phyloP scores from a whole-genome alignment of 805 yeast species.

The Candida fluviatilis region DNA sequence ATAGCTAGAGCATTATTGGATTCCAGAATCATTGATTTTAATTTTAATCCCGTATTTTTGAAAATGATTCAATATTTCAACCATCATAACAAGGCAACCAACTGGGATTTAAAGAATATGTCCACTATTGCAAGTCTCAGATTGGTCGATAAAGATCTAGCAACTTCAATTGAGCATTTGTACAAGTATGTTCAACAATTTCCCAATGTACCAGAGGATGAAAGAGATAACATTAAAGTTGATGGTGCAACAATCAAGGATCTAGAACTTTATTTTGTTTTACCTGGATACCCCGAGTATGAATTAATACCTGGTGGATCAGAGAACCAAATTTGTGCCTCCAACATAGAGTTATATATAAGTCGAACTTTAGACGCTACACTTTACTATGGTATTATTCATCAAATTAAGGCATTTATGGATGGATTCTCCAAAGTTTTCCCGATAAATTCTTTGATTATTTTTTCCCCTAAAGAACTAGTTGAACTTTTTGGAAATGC shows the following conservation, averaged over 20 bases:
- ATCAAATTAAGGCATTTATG: slow-evolving; percentile 65
- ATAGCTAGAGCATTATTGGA: slow-evolving; percentile 85
- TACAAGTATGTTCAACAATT: slow-evolving; percentile 34
- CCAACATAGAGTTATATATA: slow-evolving; percentile 58
- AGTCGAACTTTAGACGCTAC: slow-evolving; percentile 53
- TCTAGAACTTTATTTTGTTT: slow-evolving; percentile 58
- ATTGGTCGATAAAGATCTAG: slow-evolving; percentile 54
- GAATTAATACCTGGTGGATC: slow-evolving; percentile 59
- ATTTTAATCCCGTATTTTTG: slow-evolving; percentile 70
- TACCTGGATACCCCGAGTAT: slow-evolving; percentile 71
- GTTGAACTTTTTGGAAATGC: slow-evolving; percentile 68
- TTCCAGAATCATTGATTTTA: slow-evolving; percentile 81
- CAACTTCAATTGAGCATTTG: slow-evolving; percentile 53
- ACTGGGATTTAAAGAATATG: slow-evolving; percentile 16
- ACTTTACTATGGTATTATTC: slow-evolving; percentile 56
- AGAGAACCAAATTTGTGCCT: slow-evolving; percentile 41
- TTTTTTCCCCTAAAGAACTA: slow-evolving; percentile 74
- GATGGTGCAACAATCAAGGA: slow-evolving; percentile 46
- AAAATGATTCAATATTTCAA: slow-evolving; percentile 44
- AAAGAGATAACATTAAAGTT: slow-evolving; percentile 14
- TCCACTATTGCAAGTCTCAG: slow-evolving; percentile 36
- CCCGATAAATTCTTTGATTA: slow-evolving; percentile 66
- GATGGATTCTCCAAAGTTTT: slow-evolving; percentile 81
- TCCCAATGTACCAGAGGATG: slow-evolving; percentile 11
- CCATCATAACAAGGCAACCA: slow-evolving; percentile 9